Conservation (phyloP, 1,139 yeast genomes). For the Hyphopichia burtonii region DNA sequence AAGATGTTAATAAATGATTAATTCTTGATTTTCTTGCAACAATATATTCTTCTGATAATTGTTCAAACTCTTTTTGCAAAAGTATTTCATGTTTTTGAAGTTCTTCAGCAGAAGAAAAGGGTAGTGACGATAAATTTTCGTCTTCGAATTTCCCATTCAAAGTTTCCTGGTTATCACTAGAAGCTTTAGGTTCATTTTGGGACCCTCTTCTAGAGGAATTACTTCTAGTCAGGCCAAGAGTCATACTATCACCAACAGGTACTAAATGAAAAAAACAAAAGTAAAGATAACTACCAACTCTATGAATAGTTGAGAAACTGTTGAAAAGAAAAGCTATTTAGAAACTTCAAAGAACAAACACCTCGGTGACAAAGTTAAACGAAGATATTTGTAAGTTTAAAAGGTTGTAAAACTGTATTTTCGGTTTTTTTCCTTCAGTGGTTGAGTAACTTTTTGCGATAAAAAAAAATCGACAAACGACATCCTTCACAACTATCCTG, state of each 20-base stretch:
- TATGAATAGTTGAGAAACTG: too few species aligned
- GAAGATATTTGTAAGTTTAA: too few species aligned
- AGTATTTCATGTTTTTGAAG: constrained; percentile 27
- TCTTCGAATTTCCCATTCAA: not conserved
- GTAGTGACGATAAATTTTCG: not conserved
- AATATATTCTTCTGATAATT: constrained; percentile 28
- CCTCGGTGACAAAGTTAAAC: too few species aligned
- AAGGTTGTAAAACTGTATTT: not conserved
- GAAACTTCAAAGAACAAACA: too few species aligned
- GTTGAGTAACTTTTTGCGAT: constrained; percentile 3
- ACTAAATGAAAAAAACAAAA: too few species aligned
- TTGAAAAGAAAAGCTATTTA: too few species aligned
- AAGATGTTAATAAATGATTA: constrained; percentile 24
- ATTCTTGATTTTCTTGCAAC: constrained; percentile 32
- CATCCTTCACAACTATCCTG: too few species aligned
- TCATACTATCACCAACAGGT: not conserved
- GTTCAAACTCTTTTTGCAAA: constrained; percentile 31
- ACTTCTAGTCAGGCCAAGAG: not conserved
- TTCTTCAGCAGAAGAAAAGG: constrained; percentile 18
- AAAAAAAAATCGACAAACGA: not conserved
- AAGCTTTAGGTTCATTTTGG: not conserved
- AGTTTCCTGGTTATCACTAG: too few species aligned
- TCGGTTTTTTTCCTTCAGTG: not conserved
- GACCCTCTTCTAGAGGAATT: not conserved
- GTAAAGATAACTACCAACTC: too few species aligned